These are phyloP conservation scores for Aegilops longissima DNA, from an alignment of 176 grass and related monocot genomes.

Conservation along the genomic window DNA sequence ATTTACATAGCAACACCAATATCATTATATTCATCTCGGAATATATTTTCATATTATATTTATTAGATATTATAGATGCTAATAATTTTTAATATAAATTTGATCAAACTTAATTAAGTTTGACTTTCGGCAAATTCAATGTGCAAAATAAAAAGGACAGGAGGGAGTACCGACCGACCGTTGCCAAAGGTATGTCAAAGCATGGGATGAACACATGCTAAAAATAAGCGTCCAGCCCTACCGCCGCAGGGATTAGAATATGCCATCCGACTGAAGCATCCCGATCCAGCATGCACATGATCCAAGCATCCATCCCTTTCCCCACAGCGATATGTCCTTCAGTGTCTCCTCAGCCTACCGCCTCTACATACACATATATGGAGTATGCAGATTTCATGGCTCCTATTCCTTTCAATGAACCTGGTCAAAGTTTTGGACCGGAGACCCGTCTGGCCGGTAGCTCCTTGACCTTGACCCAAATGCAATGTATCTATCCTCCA, in stretches of 20 bases:
- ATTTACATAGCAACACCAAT: no score
- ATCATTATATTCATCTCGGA: no score
- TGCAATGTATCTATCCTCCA: not conserved
- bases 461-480: slow-evolving; percentile 33
- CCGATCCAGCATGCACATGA: not conserved
- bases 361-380: not conserved
- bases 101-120: no score
- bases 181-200: not conserved
- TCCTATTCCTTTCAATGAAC: slow-evolving; percentile 27
- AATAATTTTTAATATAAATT: no score
- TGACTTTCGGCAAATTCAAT: no score
- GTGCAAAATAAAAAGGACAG: no score
- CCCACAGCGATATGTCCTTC: not conserved
- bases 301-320: slow-evolving; percentile 9
- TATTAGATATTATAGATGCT: no score
- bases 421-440: slow-evolving; percentile 39
- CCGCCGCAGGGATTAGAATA: not conserved
- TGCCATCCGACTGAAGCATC: not conserved
- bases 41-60: no score
- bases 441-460: not conserved
- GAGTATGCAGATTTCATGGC: not conserved
- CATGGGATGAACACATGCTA: slow-evolving; percentile 7
- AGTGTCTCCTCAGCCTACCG: not conserved
- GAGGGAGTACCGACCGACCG: not conserved
- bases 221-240: not conserved